phyloP scores from a whole-genome alignment of 768 basidiomycete genomes.

The Russula dissimulans region DNA sequence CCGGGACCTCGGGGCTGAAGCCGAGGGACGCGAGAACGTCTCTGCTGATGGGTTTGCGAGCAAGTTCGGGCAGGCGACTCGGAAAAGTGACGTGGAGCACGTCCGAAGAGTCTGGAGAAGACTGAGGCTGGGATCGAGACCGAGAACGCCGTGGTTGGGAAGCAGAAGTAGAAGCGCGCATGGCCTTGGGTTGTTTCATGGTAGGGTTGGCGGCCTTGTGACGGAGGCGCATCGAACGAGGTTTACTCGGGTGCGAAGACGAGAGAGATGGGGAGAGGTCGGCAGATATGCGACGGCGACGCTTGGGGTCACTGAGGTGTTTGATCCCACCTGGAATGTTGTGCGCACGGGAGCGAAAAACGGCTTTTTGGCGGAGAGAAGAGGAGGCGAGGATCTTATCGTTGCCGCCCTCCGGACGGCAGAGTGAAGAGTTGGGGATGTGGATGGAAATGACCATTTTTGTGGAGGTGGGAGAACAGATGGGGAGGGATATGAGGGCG shows the following conservation, averaged over 20 bases:
- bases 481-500: not conserved
- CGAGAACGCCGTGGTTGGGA: not conserved
- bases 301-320: conserved; percentile 11
- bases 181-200: too few relatives aligned
- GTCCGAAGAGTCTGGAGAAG: not conserved
- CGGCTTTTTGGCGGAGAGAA: not conserved
- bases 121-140: not conserved
- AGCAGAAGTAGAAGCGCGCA: not conserved
- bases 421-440: conserved; percentile 1
- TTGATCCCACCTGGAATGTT: conserved; percentile 12
- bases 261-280: not conserved
- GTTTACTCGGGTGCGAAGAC: not conserved
- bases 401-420: not conserved
- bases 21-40: conserved; percentile 12
- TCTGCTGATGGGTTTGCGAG: not conserved
- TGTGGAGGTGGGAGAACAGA: too few relatives aligned
- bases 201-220: not conserved
- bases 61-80: not conserved
- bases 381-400: not conserved
- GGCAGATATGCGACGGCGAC: conserved; percentile 5
- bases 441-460: conserved; percentile 13
- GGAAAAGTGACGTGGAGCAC: conserved; percentile 5
- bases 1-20: not conserved
- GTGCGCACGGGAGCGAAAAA: conserved; percentile 8
- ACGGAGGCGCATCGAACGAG: not conserved